Evolutionary conservation across 345 rosid species (phyloP).

Genomic region (Brassica incana): DNA sequence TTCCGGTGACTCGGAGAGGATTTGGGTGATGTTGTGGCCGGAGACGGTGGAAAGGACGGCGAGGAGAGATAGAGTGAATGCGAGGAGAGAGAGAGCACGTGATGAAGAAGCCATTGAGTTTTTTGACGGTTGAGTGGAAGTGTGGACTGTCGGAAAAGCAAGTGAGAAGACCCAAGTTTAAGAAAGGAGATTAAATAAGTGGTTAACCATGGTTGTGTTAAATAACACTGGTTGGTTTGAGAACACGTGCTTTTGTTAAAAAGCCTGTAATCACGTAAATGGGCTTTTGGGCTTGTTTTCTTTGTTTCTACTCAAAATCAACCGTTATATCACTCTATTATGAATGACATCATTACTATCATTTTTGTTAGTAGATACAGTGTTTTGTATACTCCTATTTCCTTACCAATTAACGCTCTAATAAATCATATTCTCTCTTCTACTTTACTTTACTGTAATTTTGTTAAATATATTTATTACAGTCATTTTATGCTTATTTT

Average conservation of each 20-base stretch:
- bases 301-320: neutral
- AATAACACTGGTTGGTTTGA: conserved; percentile 19
- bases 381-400: neutral
- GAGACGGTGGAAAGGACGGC: conserved; percentile 2
- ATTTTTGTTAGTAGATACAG: no score
- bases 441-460: no score
- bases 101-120: conserved; percentile 13
- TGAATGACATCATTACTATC: neutral
- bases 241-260: conserved; percentile 27
- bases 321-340: neutral
- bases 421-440: no score
- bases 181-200: neutral
- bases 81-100: neutral
- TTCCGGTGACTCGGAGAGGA: conserved; percentile 63
- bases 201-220: conserved; percentile 1
- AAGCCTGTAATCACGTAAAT: conserved; percentile 5
- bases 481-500: neutral
- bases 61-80: neutral
- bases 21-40: conserved; percentile 59
- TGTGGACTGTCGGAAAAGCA: conserved; percentile 14
- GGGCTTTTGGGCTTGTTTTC: conserved; percentile 2
- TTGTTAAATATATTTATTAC: no score
- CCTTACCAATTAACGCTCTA: neutral
- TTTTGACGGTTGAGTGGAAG: conserved; percentile 21
- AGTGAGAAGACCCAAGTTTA: conserved; percentile 15